Conservation (phyloP, 2,329 filamentous ascomycete species). For the Metarhizium brunneum region DNA sequence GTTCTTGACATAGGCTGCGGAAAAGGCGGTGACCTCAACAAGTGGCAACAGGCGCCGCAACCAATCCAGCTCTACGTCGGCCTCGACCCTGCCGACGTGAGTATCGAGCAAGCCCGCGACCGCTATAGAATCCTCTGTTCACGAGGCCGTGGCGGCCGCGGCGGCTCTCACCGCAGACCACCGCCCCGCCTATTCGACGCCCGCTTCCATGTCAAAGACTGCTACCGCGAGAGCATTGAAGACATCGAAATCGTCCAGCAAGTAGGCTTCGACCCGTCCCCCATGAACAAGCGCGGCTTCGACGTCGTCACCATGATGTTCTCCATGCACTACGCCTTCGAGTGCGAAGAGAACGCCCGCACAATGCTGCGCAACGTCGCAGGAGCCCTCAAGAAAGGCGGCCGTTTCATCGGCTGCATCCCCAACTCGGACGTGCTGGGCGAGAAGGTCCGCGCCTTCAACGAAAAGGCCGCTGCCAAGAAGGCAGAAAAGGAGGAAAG, state of each 20-base stretch:
- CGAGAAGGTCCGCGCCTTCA: slow-evolving; percentile 66
- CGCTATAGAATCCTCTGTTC: slow-evolving; percentile 67
- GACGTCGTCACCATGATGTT: slow-evolving; percentile 99
- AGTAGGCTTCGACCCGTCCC: slow-evolving; percentile 75
- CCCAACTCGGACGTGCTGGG: slow-evolving; percentile 93
- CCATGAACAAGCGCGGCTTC: slow-evolving; percentile 71
- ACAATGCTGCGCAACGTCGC: slow-evolving; percentile 92
- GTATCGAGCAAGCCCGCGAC: slow-evolving; percentile 81
- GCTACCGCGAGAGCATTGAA: slow-evolving; percentile 75
- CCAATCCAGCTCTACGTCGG: slow-evolving; percentile 89
- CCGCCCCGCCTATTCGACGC: slow-evolving; percentile 64
- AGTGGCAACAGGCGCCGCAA: slow-evolving; percentile 94
- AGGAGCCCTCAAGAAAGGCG: slow-evolving; percentile 83
- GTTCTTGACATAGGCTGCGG: slow-evolving; percentile 94
- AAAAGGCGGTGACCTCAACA: slow-evolving; percentile 89
- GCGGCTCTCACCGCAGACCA: slow-evolving; percentile 37
- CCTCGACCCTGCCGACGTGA: slow-evolving; percentile 84
- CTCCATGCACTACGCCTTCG: slow-evolving; percentile 97
- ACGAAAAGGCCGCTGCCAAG: slow-evolving; percentile 39
- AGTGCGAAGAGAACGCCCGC: slow-evolving; percentile 79
- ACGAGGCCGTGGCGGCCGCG: slow-evolving; percentile 47
- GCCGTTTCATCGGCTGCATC: slow-evolving; percentile 87
- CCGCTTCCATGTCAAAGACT: slow-evolving; percentile 85
- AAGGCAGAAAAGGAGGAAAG: slow-evolving; percentile 33
- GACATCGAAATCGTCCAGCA: slow-evolving; percentile 74